phyloP scores from a whole-genome alignment of 305 asterid genomes.

The Rubia peregrina region DNA sequence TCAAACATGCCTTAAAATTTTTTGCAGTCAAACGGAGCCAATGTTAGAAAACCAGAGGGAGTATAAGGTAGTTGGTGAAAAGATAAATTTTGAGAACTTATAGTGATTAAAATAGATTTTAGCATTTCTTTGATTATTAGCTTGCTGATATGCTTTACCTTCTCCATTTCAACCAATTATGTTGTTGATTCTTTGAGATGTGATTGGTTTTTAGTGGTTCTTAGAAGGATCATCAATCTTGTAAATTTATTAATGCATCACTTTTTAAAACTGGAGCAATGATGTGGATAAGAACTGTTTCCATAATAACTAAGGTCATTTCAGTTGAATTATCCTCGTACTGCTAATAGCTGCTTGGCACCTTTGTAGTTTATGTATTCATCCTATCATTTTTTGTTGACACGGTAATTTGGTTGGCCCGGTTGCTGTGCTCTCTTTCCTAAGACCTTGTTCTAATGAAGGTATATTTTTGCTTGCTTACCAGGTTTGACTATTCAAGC shows the following conservation, averaged over 20 bases:
- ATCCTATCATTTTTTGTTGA: not conserved
- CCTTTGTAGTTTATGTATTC: too few relatives aligned
- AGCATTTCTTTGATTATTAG: not conserved
- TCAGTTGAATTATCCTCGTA: not conserved
- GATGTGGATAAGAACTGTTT: not conserved
- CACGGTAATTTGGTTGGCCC: not conserved
- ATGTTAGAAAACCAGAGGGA: too few relatives aligned
- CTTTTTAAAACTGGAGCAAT: not conserved
- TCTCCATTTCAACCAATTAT: not conserved
- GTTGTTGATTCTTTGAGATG: not conserved
- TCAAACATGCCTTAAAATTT: too few relatives aligned
- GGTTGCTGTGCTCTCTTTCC: not conserved
- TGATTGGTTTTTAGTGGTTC: not conserved
- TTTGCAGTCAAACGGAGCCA: too few relatives aligned
- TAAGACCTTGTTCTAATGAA: not conserved
- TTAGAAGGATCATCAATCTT: not conserved
- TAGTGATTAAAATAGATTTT: too few relatives aligned
- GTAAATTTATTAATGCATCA: not conserved
- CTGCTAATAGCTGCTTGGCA: too few relatives aligned
- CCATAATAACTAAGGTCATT: not conserved
- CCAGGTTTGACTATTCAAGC: slow-evolving; percentile 93
- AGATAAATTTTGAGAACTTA: too few relatives aligned
- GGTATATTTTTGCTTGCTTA: slow-evolving; percentile 8
- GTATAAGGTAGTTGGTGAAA: too few relatives aligned
- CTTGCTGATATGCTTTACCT: not conserved